Percentiles rank a stretch among this genome's conserved stretches.
Evolutionary conservation across 1,284 basidiomycete genomes (phyloP).

Genomic region (Apiotrichum domesticum): DNA sequence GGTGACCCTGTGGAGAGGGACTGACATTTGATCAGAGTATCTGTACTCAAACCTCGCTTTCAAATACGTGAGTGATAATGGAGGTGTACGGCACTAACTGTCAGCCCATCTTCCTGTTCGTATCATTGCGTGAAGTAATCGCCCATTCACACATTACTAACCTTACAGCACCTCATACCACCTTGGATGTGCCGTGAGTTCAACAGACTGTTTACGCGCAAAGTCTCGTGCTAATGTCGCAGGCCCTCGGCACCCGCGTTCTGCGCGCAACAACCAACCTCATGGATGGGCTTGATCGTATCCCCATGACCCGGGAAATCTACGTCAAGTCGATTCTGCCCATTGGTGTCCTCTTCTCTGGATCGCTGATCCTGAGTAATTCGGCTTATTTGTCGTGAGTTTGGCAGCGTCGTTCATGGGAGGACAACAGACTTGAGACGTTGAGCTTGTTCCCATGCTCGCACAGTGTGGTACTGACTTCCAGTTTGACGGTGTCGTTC

Average conservation of each 20-base stretch:
- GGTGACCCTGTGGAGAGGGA: no score
- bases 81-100: not conserved
- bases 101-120: constrained; percentile 45
- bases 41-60: constrained; percentile 76
- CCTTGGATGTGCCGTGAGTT: constrained; percentile 41
- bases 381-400: constrained; percentile 70
- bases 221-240: not conserved
- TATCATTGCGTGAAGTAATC: not conserved
- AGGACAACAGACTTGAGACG: no score
- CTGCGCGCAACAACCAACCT: constrained; percentile 78
- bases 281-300: constrained; percentile 75
- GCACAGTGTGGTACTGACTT: constrained; percentile 1
- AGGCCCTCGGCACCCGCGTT: constrained; percentile 84
- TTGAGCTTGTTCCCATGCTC: no score
- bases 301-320: constrained; percentile 73
- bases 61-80: constrained; percentile 50
- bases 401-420: not conserved
- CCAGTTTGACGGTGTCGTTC: constrained; percentile 81
- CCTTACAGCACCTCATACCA: constrained; percentile 58
- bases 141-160: constrained; percentile 53
- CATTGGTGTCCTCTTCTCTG: constrained; percentile 87
- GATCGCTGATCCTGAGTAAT: constrained; percentile 86
- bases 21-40: constrained; percentile 51
- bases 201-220: constrained; percentile 1
- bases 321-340: constrained; percentile 84